Percentiles rank a stretch among this genome's conserved stretches.
Evolutionary conservation across 2,329 filamentous ascomycete genomes (phyloP).

Genomic region (Fusarium succisae): DNA sequence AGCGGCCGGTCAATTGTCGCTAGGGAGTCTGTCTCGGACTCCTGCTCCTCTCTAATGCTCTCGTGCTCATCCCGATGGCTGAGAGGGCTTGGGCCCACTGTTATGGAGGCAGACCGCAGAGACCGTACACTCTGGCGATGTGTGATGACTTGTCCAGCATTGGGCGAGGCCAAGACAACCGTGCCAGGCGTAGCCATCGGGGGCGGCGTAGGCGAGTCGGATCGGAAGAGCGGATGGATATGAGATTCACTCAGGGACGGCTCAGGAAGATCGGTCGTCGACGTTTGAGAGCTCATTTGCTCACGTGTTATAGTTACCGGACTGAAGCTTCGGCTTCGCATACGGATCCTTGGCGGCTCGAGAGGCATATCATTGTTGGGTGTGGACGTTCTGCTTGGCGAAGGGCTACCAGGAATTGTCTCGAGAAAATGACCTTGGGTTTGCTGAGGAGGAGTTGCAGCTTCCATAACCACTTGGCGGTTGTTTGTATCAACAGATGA

Average conservation of each 20-base stretch:
- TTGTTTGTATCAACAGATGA: slow-evolving; percentile 71
- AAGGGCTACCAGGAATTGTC: slow-evolving; percentile 74
- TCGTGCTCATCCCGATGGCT: slow-evolving; percentile 51
- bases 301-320: slow-evolving; percentile 51
- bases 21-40: slow-evolving; percentile 33
- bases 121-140: slow-evolving; percentile 62
- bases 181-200: slow-evolving; percentile 74
- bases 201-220: slow-evolving; percentile 74
- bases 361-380: slow-evolving; percentile 69
- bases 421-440: slow-evolving; percentile 67
- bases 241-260: slow-evolving; percentile 65
- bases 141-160: slow-evolving; percentile 71
- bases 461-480: slow-evolving; percentile 65
- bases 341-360: slow-evolving; percentile 56
- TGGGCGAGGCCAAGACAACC: slow-evolving; percentile 74
- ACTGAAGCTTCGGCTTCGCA: slow-evolving; percentile 63
- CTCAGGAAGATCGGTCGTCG: slow-evolving; percentile 61
- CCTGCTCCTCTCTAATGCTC: slow-evolving; percentile 40
- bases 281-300: slow-evolving; percentile 36
- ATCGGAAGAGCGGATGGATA: slow-evolving; percentile 81
- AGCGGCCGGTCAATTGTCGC: slow-evolving; percentile 55
- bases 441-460: slow-evolving; percentile 55
- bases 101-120: slow-evolving; percentile 65
- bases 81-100: slow-evolving; percentile 57
- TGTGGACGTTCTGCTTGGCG: slow-evolving; percentile 71